Conservation (phyloP, 106 monocot species). For the Platanthera guangdongensis region DNA sequence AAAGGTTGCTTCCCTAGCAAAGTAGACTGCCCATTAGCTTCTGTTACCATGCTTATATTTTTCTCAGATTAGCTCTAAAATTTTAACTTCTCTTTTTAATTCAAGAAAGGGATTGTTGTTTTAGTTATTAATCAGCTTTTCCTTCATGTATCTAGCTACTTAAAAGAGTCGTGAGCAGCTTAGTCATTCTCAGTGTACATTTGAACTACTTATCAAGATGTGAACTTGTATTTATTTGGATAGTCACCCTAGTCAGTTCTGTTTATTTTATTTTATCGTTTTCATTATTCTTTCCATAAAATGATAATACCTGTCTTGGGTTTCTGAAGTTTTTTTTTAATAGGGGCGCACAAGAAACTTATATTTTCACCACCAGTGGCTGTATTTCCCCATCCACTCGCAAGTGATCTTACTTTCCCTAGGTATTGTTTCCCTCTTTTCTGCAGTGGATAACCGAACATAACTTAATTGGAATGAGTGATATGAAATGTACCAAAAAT, state of each 20-base stretch:
- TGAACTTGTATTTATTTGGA: not conserved
- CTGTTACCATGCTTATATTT: no score
- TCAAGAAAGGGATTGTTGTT: no score
- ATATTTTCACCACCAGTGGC: conserved; percentile 91
- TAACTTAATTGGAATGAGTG: not conserved
- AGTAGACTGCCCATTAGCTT: no score
- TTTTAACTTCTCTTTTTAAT: no score
- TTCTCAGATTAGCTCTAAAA: no score
- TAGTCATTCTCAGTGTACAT: not conserved
- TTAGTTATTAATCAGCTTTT: no score
- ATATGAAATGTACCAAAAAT: not conserved
- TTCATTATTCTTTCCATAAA: not conserved
- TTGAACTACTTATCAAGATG: not conserved
- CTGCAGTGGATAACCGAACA: not conserved
- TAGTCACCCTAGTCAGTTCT: not conserved
- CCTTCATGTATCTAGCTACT: not conserved
- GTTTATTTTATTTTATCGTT: not conserved
- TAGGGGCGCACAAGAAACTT: conserved; percentile 87
- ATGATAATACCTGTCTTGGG: not conserved
- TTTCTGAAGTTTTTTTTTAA: conserved; percentile 6
- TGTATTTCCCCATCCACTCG: conserved; percentile 97
- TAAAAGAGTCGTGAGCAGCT: not conserved
- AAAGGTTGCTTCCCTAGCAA: no score
- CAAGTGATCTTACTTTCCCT: conserved; percentile 89
- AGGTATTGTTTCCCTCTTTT: conserved; percentile 28